Base-by-base conservation (phyloP, 495 filamentous ascomycete genomes). In the Cenococcum geophilum region DNA sequence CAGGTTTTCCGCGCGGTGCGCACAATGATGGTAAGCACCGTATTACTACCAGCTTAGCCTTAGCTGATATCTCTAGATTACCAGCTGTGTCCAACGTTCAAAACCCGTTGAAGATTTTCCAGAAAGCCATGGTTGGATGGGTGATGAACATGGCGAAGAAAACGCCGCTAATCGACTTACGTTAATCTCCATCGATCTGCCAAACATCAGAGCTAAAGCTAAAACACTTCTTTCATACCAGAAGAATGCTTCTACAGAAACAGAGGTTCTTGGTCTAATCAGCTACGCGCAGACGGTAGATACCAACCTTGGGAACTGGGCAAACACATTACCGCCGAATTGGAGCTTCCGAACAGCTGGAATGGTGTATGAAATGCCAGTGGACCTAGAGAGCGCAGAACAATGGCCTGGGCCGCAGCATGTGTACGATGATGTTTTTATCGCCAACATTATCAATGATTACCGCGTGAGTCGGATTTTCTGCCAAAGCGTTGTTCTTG, bases 401-500 rank as follows among this genome's bases (percentile, higher is more conserved):
- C 6, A 61, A 12, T 73, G 69, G 69, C 58, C 60, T 4, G 71
- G 71, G 5, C 62, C 65, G 8, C 60, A 70, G 52, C 70, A 73
- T 40, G 60, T 64, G 11, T 73, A 73, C 42, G 55, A 68, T 23
- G 70, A 72, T 54, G 55, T 72, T 5, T 54, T 53, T 52, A 59
- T 70, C 32, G 68, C 71, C 11, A 71, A 60, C 35, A 63, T 71
- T 55, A 27, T 68, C 22, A 71, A 73, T 54, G 66, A 73, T 45
- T 67, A 73, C 56, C 61, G 71, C 8, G 64, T 72, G 14, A 64
- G 60, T 34, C 67, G 71, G 8, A 73, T 73, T 43, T 73, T 68
- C 58, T 71, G 69, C 43, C 67, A 70, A 37, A 51, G 58, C 1
- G 65, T 70, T 49, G 67, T 73, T 25, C 56, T 71, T 9, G 57